A percentile compares a stretch with the other conserved stretches of the same genome.
Evolutionary conservation across 495 filamentous ascomycete species (phyloP).

Genomic region (Clohesyomyces aquaticus): DNA sequence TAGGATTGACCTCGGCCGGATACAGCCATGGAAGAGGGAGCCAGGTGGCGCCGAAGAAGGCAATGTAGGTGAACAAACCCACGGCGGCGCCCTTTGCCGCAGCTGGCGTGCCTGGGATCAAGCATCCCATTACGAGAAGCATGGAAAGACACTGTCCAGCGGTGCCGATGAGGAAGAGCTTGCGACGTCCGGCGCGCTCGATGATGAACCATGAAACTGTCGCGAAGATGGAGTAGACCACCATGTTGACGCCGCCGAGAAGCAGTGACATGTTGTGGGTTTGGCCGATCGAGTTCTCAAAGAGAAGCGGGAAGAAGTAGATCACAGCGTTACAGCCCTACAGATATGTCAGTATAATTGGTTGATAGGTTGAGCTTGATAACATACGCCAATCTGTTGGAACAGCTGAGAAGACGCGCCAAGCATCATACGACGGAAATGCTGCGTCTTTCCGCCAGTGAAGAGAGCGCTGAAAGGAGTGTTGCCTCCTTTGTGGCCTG

Average conservation of each 20-base stretch:
- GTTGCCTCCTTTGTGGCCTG: slow-evolving; percentile 57
- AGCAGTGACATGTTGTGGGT: slow-evolving; percentile 65
- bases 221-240: slow-evolving; percentile 76
- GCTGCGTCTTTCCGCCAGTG: slow-evolving; percentile 66
- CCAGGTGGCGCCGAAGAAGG: slow-evolving; percentile 61
- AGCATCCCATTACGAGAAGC: slow-evolving; percentile 35
- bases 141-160: slow-evolving; percentile 46
- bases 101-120: slow-evolving; percentile 22
- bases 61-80: slow-evolving; percentile 41
- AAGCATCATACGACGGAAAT: slow-evolving; percentile 65
- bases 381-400: slow-evolving; percentile 66
- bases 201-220: slow-evolving; percentile 75
- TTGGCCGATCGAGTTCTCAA: slow-evolving; percentile 65
- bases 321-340: slow-evolving; percentile 77
- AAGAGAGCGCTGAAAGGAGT: slow-evolving; percentile 61
- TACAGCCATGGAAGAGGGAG: slow-evolving; percentile 67
- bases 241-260: slow-evolving; percentile 78
- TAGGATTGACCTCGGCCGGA: slow-evolving; percentile 68
- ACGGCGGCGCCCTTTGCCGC: slow-evolving; percentile 38
- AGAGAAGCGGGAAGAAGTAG: slow-evolving; percentile 81
- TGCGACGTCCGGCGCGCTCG: slow-evolving; percentile 35
- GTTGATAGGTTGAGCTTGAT: background rate
- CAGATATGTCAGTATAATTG: background rate
- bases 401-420: slow-evolving; percentile 70
- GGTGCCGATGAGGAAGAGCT: slow-evolving; percentile 37